phyloP scores from a whole-genome alignment of 2,329 filamentous ascomycete species.

The Fusarium fujikuroi region DNA sequence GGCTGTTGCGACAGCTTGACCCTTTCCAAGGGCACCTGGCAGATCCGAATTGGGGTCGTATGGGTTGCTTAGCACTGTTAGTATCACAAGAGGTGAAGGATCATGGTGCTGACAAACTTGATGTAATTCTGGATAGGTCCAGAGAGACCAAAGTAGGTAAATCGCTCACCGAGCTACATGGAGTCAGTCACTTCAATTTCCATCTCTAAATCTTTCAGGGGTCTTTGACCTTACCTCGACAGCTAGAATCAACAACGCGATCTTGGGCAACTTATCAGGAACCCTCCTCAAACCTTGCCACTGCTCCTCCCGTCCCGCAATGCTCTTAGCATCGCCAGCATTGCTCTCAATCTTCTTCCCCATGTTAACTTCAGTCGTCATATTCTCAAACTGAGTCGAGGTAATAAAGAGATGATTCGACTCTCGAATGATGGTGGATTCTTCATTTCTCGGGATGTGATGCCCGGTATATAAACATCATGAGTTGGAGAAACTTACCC shows the following conservation, averaged over 20 bases:
- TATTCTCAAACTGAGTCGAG: fast-evolving
- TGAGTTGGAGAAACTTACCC: neutral
- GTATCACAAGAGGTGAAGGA: fast-evolving
- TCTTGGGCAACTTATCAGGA: slow-evolving; percentile 5
- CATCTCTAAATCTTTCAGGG: fast-evolving
- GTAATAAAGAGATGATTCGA: fast-evolving
- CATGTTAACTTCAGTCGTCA: neutral
- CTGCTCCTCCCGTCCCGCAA: neutral
- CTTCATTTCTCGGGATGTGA: neutral
- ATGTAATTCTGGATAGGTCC: slow-evolving; percentile 6
- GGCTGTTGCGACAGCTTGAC: neutral
- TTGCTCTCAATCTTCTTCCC: neutral
- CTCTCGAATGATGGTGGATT: neutral
- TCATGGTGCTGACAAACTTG: neutral
- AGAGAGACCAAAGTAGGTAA: slow-evolving; percentile 15
- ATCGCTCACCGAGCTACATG: slow-evolving; percentile 6
- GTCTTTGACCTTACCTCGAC: neutral
- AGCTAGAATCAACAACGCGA: neutral
- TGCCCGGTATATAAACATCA: neutral
- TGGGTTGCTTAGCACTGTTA: neutral
- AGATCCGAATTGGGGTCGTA: neutral
- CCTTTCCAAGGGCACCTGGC: neutral
- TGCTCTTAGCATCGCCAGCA: neutral
- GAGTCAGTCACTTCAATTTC: fast-evolving
- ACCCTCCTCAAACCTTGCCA: slow-evolving; percentile 5